Base-by-base conservation (phyloP, 2,329 filamentous ascomycete species). In the Sphaerulina populicola region DNA sequence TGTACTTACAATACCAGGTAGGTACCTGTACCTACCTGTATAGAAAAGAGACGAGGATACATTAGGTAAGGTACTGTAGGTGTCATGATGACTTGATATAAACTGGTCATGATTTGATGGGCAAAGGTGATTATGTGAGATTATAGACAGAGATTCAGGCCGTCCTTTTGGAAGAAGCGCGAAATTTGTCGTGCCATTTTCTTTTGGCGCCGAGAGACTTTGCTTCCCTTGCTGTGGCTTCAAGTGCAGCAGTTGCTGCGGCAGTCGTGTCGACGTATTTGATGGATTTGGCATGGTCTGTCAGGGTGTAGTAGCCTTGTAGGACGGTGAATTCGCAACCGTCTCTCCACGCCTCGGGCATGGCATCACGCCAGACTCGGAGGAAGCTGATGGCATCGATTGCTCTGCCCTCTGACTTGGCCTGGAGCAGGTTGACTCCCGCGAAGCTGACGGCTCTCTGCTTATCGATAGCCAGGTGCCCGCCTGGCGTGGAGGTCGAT, bases 61-160 rank as follows among this genome's bases (percentile, higher is more conserved):
- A n/a, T n/a, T n/a, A n/a, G n/a, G n/a, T n/a, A n/a, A n/a, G n/a
- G n/a, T n/a, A n/a, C n/a, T n/a, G n/a, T n/a, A n/a, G n/a, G n/a
- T n/a, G n/a, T n/a, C n/a, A n/a, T n/a, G n/a, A n/a, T n/a, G n/a
- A n/a, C n/a, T n/a, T n/a, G n/a, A n/a, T n/a, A n/a, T n/a, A n/a
- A n/a, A n/a, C n/a, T n/a, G n/a, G n/a, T n/a, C 18, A 18, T 18
- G 4, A 18, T 18, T 18, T 95, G 74, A 82, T 95, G 68, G 69
- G 66, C 69, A 71, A 46, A 76, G 93, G 71, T 81, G 79, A 23
- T 31, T 14, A 31, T 21, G 6, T 43, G 40, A 31, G 23, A 44
- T 6, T 27, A 27, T 27, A 35, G 42, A 31, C 12, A 38, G 15
- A 27, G 30, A 44, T 12, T 56, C 30, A 56, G 39, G 51, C 36